Evolutionary conservation across 78 protist species (phyloP), one percentile per base, ranked within the genome.

Genomic region (Pigoraptor vietnamica): DNA sequence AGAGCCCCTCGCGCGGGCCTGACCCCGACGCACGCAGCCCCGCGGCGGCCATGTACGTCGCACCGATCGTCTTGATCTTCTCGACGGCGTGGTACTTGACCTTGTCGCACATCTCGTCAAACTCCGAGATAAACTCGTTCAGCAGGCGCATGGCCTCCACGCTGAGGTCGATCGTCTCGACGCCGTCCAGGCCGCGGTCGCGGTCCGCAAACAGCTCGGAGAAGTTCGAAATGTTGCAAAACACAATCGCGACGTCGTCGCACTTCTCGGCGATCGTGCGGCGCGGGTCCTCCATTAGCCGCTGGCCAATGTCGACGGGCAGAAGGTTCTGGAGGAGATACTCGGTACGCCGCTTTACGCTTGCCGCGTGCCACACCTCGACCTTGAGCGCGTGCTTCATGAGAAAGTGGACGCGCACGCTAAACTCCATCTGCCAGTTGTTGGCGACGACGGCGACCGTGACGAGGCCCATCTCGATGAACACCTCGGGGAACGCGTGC

Each of bases 11-110:
- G n/a, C n/a, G n/a, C n/a, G n/a, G n/a, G n/a, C n/a, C n/a, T n/a
- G n/a, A n/a, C n/a, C 29, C 91, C 9, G 39, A 38, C 40, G 91
- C 94, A 23, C 91, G 93, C 34, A 92, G 35, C 24, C 97, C 97
- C 35, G 93, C 90, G 0, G 86, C 21, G 10, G 29, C 91, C 92
- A 79, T 88, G 67, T 89, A 94, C 82, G 93, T 91, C 33, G 92
- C 93, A 2, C 95, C 95, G 25, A 94, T 94, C 37, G 94, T 94
- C 89, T 94, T 89, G 39, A 94, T 92, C 90, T 92, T 91, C 9
- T 32, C 39, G 19, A 87, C 14, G 29, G 23, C 39, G 84, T 89
- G 83, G 56, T 84, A 48, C 79, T 48, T 48, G 29, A 48, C 14
- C 14, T 48, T 48, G 67, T 48, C 67, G 67, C 67, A 48, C 67